phyloP scores from a whole-genome alignment of 2,329 filamentous ascomycete genomes.

The Lasiodiplodia gonubiensis region DNA sequence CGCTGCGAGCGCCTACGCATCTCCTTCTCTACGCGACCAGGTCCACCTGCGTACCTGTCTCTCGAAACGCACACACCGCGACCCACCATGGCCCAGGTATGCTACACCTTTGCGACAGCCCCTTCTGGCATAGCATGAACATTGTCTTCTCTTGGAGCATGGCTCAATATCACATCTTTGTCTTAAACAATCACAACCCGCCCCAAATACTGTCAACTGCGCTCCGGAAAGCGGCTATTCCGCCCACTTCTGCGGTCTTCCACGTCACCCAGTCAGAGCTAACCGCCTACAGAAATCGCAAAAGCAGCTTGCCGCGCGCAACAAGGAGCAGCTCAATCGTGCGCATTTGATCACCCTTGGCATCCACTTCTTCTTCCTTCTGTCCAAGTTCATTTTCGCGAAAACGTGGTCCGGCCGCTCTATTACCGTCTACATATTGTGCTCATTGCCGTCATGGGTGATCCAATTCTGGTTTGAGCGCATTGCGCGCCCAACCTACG shows the following conservation, averaged over 20 bases:
- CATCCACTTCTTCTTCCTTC: slow-evolving; percentile 76
- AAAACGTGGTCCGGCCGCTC: slow-evolving; percentile 61
- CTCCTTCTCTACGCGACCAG: neutral
- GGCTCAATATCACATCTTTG: neutral
- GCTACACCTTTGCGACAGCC: slow-evolving; percentile 1
- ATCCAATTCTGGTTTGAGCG: slow-evolving; percentile 88
- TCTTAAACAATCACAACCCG: neutral
- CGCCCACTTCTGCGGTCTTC: slow-evolving; percentile 11
- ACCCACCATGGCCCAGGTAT: slow-evolving; percentile 16
- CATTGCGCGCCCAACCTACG: slow-evolving; percentile 78
- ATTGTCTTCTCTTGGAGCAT: neutral
- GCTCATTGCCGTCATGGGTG: slow-evolving; percentile 75
- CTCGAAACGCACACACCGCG: neutral
- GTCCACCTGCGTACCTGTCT: neutral
- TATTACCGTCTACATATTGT: slow-evolving; percentile 69
- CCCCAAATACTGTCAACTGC: neutral
- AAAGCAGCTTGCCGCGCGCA: slow-evolving; percentile 74
- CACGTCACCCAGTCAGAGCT: slow-evolving; percentile 10
- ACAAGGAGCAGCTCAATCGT: slow-evolving; percentile 75
- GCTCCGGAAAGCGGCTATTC: neutral
- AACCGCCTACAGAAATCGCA: slow-evolving; percentile 54
- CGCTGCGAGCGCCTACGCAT: neutral
- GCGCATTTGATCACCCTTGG: slow-evolving; percentile 77
- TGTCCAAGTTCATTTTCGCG: slow-evolving; percentile 69
- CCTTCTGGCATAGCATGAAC: neutral